Base-by-base conservation (phyloP, 805 yeast genomes). In the Wickerhamomyces ciferrii region DNA sequence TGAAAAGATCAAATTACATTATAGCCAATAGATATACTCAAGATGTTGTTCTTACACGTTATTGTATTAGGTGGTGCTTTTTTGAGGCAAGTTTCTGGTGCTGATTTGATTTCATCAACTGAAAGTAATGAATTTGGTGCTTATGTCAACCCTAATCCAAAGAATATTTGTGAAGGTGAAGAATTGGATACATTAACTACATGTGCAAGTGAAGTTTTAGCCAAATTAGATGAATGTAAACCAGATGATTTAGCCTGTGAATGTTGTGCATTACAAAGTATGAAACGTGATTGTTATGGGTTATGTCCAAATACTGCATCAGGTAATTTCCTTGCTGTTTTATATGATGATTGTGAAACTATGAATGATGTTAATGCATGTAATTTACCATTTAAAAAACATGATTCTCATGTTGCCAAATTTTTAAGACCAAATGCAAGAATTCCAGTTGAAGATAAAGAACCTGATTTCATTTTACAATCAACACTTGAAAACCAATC, bases 211-310 rank as follows among this genome's bases (percentile, higher is more conserved):
- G 76, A 71, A 46, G 72, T 76, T 14, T 61, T 76, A 38, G 53
- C 64, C 27, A 72, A 64, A 49, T 63, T 76, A 48, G 78, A 75
- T 52, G 74, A 68, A 46, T 77, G 82, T 54, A 71, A 74, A 51
- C 72, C 79, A 5, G 74, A 73, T 53, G 81, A 76, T 59, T 61
- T 74, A 51, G 79, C 79, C 1, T 77, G 81, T 59, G 80, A 75
- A 50, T 76, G 82, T 51, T 75, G 81, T 59, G 80, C 81, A 10
- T 63, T 77, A 32, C 81, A 76, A 56, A 68, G 71, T 44, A 67
- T 76, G 62, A 65, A 68, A 35, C 62, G 62, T 41, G 67, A 66
- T 36, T 76, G 81, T 54, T 74, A 71, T 55, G 70, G 69, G 17
- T 60, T 76, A 49, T 76, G 81, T 54, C 76, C 76, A 20, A 72